These are phyloP conservation scores for Myriosclerotinia duriaeana DNA, from an alignment of 2,329 filamentous ascomycete genomes.

Conservation along the genomic window DNA sequence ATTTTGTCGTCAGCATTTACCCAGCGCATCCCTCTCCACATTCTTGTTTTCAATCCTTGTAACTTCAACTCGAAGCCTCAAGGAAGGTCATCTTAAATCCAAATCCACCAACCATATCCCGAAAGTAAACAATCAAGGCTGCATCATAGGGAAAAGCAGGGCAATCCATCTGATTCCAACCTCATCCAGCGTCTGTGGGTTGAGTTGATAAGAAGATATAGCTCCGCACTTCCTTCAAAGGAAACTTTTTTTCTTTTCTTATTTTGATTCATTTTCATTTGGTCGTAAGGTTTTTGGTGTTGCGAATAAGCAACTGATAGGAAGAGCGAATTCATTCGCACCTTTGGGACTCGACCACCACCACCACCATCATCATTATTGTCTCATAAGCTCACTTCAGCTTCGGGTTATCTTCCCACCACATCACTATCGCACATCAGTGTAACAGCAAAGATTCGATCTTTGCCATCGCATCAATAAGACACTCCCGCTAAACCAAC, in stretches of 20 bases:
- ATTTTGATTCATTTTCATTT: background rate
- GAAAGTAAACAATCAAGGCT: slow-evolving; percentile 7
- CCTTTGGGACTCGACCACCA: slow-evolving; percentile 4
- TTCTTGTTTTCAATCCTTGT: slow-evolving; percentile 15
- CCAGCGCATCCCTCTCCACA: slow-evolving; percentile 14
- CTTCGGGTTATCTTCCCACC: background rate
- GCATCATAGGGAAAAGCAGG: slow-evolving; percentile 14
- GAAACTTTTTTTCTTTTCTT: background rate
- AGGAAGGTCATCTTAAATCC: background rate
- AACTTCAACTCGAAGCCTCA: slow-evolving; percentile 7
- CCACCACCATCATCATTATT: background rate
- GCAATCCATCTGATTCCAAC: slow-evolving; percentile 8
- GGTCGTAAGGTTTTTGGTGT: background rate
- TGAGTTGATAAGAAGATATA: slow-evolving; percentile 3
- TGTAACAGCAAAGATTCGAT: background rate
- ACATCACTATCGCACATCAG: background rate
- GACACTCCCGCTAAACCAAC: background rate
- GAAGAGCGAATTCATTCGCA: slow-evolving; percentile 9
- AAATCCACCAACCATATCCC: slow-evolving; percentile 8
- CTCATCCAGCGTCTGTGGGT: background rate
- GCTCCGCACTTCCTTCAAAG: background rate
- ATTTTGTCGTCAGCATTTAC: slow-evolving; percentile 11
- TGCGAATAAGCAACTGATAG: slow-evolving; percentile 1
- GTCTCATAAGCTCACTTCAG: slow-evolving; percentile 20
- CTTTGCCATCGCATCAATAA: background rate